Percentiles rank a stretch among this genome's conserved stretches.
Evolutionary conservation across 495 filamentous ascomycete genomes (phyloP).

Genomic region (Evansstolkia leycettana): DNA sequence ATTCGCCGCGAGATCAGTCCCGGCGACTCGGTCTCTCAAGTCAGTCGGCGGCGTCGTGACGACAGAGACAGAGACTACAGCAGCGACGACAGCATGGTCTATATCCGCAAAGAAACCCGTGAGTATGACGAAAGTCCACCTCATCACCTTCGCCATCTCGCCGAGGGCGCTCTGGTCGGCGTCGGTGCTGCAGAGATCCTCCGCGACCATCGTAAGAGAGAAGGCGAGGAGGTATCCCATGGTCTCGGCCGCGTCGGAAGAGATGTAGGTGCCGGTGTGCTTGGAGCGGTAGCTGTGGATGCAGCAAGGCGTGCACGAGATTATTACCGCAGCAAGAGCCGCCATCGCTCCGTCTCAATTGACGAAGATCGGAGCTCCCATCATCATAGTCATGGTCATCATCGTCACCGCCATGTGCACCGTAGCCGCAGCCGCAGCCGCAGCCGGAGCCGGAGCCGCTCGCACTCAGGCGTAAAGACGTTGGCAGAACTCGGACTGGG

Average conservation of each 20-base stretch:
- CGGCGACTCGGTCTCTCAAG: constrained; percentile 46
- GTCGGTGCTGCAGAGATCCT: constrained; percentile 64
- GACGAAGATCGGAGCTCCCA: constrained; percentile 36
- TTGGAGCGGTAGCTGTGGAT: constrained; percentile 75
- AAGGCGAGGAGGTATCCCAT: constrained; percentile 44
- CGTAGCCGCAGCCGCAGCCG: constrained; percentile 26
- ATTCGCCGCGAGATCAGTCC: constrained; percentile 44
- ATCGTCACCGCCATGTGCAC: constrained; percentile 22
- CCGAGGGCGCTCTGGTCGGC: constrained; percentile 74
- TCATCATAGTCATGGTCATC: constrained; percentile 18
- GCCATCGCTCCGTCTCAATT: constrained; percentile 33
- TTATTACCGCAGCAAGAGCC: constrained; percentile 53
- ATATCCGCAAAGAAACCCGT: constrained; percentile 41
- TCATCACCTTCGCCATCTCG: constrained; percentile 69
- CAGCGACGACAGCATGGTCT: constrained; percentile 56
- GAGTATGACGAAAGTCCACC: constrained; percentile 46
- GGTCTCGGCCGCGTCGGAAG: constrained; percentile 55
- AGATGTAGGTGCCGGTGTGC: constrained; percentile 64
- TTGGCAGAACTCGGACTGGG: constrained; percentile 66
- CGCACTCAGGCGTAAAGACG: constrained; percentile 42
- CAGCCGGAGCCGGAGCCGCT: constrained; percentile 42
- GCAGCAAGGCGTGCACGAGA: constrained; percentile 59
- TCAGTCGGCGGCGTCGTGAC: constrained; percentile 22
- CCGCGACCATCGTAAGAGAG: constrained; percentile 49
- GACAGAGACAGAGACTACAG: constrained; percentile 30